A percentile compares a stretch with the other conserved stretches of the same genome.
These are phyloP conservation scores for Globisporangium okanoganense DNA, from an alignment of 352 stramenopile genomes.

Conservation along the genomic window DNA sequence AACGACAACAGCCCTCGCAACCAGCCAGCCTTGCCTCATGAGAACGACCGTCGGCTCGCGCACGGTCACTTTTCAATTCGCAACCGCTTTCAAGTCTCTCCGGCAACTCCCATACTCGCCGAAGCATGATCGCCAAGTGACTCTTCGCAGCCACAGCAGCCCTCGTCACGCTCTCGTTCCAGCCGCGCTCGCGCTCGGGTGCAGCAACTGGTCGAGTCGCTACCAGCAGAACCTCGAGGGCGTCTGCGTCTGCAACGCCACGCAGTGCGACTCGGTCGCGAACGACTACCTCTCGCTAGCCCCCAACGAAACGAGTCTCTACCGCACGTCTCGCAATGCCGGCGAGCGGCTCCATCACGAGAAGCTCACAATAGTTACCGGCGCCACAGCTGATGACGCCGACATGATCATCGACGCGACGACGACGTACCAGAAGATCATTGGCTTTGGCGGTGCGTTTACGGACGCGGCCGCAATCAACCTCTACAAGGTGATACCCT, in stretches of 20 bases:
- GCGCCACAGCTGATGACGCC: constrained; percentile 17
- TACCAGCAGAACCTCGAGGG: constrained; percentile 43
- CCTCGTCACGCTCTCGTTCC: background rate
- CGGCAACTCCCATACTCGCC: no score
- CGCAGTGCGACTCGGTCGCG: constrained; percentile 46
- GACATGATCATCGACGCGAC: constrained; percentile 46
- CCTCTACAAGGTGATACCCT: constrained; percentile 51
- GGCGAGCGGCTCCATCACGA: constrained; percentile 45
- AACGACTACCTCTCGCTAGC: constrained; percentile 42
- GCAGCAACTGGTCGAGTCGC: constrained; percentile 39
- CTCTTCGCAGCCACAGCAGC: background rate
- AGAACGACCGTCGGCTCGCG: no score
- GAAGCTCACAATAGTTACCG: constrained; percentile 22
- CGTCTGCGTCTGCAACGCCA: constrained; percentile 51
- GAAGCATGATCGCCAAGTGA: constrained; percentile 10
- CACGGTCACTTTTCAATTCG: no score
- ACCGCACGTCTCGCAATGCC: constrained; percentile 34
- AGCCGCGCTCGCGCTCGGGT: constrained; percentile 15
- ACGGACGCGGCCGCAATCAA: constrained; percentile 82
- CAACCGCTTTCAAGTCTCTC: no score
- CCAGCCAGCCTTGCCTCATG: no score
- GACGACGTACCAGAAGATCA: constrained; percentile 69
- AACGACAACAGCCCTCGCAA: no score
- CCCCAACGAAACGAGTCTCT: constrained; percentile 35
- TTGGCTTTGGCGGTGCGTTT: constrained; percentile 88